Evolutionary conservation across 1,284 basidiomycete genomes (phyloP).

Genomic region (Moesziomyces sp.): DNA sequence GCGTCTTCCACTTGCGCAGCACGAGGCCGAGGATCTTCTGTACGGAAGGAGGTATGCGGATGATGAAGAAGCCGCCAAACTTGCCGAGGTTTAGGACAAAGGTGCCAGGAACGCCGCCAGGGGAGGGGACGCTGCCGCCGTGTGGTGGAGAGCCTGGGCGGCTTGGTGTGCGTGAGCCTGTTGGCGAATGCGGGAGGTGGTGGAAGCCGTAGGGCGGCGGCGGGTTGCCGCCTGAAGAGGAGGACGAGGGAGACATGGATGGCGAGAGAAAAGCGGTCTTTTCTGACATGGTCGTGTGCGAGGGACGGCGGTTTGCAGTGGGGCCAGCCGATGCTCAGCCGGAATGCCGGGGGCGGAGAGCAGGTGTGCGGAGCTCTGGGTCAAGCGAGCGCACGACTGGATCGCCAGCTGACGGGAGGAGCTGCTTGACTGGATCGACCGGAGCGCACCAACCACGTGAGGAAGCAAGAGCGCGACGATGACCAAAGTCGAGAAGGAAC

Average conservation of each 20-base stretch:
- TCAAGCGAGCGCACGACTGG: too few species aligned
- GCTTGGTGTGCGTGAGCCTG: slow-evolving; percentile 52
- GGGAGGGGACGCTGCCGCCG: slow-evolving; percentile 53
- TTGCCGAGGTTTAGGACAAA: slow-evolving; percentile 60
- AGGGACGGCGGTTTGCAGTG: not conserved
- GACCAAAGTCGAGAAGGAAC: too few species aligned
- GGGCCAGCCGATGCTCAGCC: too few species aligned
- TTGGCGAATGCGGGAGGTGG: slow-evolving; percentile 57
- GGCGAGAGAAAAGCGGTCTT: slow-evolving; percentile 52
- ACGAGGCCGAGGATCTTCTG: slow-evolving; percentile 52
- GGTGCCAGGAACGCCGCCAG: slow-evolving; percentile 50
- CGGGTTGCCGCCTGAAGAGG: slow-evolving; percentile 54
- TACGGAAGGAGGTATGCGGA: slow-evolving; percentile 47
- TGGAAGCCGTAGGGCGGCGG: slow-evolving; percentile 63
- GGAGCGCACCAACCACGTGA: too few species aligned
- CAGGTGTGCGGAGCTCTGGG: too few species aligned
- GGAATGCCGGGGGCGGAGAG: too few species aligned
- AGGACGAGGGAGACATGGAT: slow-evolving; percentile 56
- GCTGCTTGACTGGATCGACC: too few species aligned
- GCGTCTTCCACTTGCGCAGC: slow-evolving; percentile 63
- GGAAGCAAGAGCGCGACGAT: too few species aligned
- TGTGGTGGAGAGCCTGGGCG: slow-evolving; percentile 58
- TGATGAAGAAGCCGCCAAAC: slow-evolving; percentile 59
- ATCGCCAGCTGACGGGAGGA: too few species aligned
- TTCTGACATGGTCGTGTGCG: slow-evolving; percentile 47